Evolutionary conservation across 2,329 filamentous ascomycete species (phyloP).

Genomic region (Clarireedia homoeocarpa): DNA sequence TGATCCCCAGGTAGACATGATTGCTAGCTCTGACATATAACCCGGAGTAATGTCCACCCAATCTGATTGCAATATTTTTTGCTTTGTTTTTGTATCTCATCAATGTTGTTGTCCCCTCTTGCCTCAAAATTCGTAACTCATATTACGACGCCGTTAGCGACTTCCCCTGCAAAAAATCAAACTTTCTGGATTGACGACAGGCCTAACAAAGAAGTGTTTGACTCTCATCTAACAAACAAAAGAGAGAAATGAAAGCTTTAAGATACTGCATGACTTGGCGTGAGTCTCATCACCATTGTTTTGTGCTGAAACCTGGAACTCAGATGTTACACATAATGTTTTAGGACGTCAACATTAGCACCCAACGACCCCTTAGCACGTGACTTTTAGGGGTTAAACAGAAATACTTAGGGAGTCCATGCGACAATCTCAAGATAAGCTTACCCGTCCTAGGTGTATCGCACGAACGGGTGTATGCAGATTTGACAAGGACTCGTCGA

Average conservation of each 20-base stretch:
- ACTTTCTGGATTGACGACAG: neutral
- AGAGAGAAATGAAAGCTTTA: neutral
- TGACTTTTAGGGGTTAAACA: neutral
- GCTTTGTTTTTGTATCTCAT: neutral
- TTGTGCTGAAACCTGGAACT: neutral
- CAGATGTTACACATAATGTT: neutral
- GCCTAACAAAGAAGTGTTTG: neutral
- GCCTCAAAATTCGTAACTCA: too few relatives aligned
- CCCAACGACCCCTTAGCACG: neutral
- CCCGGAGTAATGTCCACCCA: neutral
- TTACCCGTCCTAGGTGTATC: neutral
- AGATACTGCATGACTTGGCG: neutral
- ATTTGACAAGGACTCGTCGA: too few relatives aligned
- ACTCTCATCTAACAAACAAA: too few relatives aligned
- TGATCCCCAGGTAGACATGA: slow-evolving; percentile 14
- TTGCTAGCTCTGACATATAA: slow-evolving; percentile 8
- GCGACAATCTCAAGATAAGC: neutral
- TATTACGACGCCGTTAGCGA: too few relatives aligned
- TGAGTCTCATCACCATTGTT: neutral
- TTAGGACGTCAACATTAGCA: neutral
- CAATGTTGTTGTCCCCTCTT: too few relatives aligned
- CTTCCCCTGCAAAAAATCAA: neutral
- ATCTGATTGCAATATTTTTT: neutral
- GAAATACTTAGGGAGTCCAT: neutral
- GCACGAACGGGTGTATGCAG: too few relatives aligned